Evolutionary conservation across 2,329 filamentous ascomycete species (phyloP), one percentile per base, ranked within the genome.

Genomic region (Onygena corvina): DNA sequence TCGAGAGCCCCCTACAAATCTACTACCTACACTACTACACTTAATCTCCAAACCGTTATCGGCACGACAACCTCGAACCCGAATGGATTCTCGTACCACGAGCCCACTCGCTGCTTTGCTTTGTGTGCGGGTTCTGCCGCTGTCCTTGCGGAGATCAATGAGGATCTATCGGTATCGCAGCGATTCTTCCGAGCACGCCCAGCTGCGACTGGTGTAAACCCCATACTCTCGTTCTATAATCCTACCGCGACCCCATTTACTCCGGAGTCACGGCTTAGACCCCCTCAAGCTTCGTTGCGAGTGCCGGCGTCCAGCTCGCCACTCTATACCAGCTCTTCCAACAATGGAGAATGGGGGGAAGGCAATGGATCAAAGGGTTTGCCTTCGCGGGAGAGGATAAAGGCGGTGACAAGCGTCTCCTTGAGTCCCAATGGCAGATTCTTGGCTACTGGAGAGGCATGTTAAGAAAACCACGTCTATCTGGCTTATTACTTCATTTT

Each of bases 41-140:
- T 95, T 38, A 83, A 83, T 33, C 72, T 95, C 53, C 83, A 82
- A 64, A 81, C 86, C 54, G 87, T 96, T 50, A 84, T 96, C 60
- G 92, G 92, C 42, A 94, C 89, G 20, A 96, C 90, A 5, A 90
- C 87, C 55, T 79, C 74, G 57, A 85, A 84, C 3, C 83, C 87
- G 34, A 89, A 84, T 62, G 87, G 86, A 54, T 94, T 98, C 66
- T 88, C 93, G 63, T 81, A 79, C 55, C 80, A 90, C 52, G 73
- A 83, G 34, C 78, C 81, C 9, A 82, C 76, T 48, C 71, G 71
- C 50, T 74, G 74, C 46, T 94, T 96, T 66, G 88, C 88, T 49
- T 92, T 94, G 64, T 89, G 88, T 54, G 90, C 92, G 6, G 92
- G 92, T 49, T 92, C 88, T 7, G 87, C 90, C 36, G 90, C 87